These are phyloP conservation scores for Abortiporus biennis DNA, from an alignment of 1,284 basidiomycete species.

Conservation along the genomic window DNA sequence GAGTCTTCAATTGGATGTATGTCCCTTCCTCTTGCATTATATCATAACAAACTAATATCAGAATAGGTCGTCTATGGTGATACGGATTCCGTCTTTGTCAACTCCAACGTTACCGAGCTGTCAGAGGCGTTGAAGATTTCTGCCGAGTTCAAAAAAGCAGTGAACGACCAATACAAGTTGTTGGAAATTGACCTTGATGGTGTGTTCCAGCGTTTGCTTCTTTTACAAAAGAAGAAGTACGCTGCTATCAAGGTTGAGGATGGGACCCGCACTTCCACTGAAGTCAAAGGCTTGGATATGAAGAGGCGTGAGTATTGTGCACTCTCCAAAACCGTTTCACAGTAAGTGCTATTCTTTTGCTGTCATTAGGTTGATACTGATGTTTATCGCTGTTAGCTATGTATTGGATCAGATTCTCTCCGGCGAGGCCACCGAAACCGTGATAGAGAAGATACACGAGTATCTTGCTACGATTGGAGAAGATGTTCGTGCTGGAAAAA, in stretches of 20 bases:
- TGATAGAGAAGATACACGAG: slow-evolving; percentile 91
- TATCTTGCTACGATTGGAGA: slow-evolving; percentile 76
- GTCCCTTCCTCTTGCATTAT: slow-evolving; percentile 19
- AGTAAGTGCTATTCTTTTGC: slow-evolving; percentile 53
- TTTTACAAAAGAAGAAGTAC: slow-evolving; percentile 99
- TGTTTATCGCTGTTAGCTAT: slow-evolving; percentile 43
- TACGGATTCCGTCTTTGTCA: slow-evolving; percentile 98
- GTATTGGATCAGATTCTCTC: slow-evolving; percentile 90
- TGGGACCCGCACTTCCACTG: slow-evolving; percentile 66
- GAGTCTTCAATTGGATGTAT: slow-evolving; percentile 81
- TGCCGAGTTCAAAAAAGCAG: slow-evolving; percentile 88
- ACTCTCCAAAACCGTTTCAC: slow-evolving; percentile 88
- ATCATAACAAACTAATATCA: slow-evolving; percentile 1
- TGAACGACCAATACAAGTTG: slow-evolving; percentile 93
- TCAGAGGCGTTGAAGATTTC: slow-evolving; percentile 90
- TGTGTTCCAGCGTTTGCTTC: slow-evolving; percentile 87
- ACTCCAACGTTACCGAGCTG: slow-evolving; percentile 89
- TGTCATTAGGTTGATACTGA: background rate
- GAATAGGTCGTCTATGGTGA: slow-evolving; percentile 94
- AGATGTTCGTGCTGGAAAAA: slow-evolving; percentile 71
- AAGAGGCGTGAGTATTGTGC: slow-evolving; percentile 95
- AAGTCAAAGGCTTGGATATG: slow-evolving; percentile 99
- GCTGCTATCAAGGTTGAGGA: slow-evolving; percentile 94
- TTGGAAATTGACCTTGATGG: slow-evolving; percentile 97
- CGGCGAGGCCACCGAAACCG: slow-evolving; percentile 85